Conservation (phyloP, 805 yeast species). For the Grigorovia yakushimaensis region DNA sequence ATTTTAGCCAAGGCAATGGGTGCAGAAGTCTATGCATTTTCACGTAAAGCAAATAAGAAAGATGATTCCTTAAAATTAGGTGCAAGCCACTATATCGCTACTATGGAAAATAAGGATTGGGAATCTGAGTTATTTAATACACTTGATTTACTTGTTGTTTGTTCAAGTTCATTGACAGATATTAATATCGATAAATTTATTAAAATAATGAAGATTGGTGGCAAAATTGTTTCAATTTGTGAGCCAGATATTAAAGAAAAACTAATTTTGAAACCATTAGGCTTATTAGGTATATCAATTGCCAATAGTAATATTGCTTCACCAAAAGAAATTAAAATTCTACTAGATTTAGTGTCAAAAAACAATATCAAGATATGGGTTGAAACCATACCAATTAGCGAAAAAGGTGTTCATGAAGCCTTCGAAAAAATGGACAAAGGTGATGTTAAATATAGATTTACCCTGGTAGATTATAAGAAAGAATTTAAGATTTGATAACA, state of each 20-base stretch:
- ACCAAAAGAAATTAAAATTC: slow-evolving; percentile 35
- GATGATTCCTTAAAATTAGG: slow-evolving; percentile 43
- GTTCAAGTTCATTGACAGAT: slow-evolving; percentile 36
- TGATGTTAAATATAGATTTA: slow-evolving; percentile 46
- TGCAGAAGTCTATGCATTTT: slow-evolving; percentile 48
- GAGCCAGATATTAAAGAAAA: slow-evolving; percentile 12
- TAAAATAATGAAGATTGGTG: slow-evolving; percentile 24
- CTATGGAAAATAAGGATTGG: slow-evolving; percentile 40
- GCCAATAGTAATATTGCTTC: slow-evolving; percentile 35
- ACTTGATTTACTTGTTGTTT: slow-evolving; percentile 40
- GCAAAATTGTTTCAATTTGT: slow-evolving; percentile 28
- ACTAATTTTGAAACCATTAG: slow-evolving; percentile 10
- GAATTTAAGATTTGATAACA: slow-evolving; percentile 11
- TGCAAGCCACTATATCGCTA: slow-evolving; percentile 45
- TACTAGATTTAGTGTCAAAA: slow-evolving; percentile 41
- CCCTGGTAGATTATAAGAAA: slow-evolving; percentile 40
- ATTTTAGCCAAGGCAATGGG: slow-evolving; percentile 52
- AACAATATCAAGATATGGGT: slow-evolving; percentile 41
- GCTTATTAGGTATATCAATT: slow-evolving; percentile 18
- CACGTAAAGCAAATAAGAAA: slow-evolving; percentile 41
- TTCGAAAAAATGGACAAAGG: slow-evolving; percentile 40
- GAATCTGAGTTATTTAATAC: slow-evolving; percentile 21
- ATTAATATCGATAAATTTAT: slow-evolving; percentile 31
- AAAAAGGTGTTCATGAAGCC: slow-evolving; percentile 34
- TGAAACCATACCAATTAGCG: slow-evolving; percentile 40